phyloP scores from a whole-genome alignment of 805 yeast species.

The Candida corydali region DNA sequence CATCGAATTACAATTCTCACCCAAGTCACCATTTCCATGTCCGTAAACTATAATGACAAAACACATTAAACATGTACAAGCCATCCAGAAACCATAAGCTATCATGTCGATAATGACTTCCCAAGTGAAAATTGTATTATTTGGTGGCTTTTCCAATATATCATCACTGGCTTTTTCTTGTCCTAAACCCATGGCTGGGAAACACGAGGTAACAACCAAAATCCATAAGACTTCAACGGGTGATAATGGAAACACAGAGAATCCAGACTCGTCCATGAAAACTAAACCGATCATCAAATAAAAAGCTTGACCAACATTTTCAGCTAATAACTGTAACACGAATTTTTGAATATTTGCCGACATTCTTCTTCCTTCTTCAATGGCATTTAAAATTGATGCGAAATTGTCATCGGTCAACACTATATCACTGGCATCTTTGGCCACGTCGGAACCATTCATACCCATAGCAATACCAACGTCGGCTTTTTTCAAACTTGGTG shows the following conservation, averaged over 20 bases:
- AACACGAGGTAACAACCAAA: slow-evolving; percentile 72
- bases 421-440: slow-evolving; percentile 79
- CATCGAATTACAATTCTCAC: slow-evolving; percentile 29
- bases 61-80: slow-evolving; percentile 34
- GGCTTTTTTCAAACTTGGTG: slow-evolving; percentile 71
- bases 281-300: slow-evolving; percentile 47
- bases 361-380: slow-evolving; percentile 81
- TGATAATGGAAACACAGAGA: slow-evolving; percentile 33
- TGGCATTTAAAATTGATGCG: slow-evolving; percentile 72
- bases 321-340: slow-evolving; percentile 67
- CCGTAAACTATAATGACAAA: slow-evolving; percentile 36
- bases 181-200: slow-evolving; percentile 83
- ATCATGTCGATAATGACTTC: slow-evolving; percentile 40
- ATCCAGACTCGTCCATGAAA: slow-evolving; percentile 28
- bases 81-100: slow-evolving; percentile 41
- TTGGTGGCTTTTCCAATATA: slow-evolving; percentile 34
- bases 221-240: slow-evolving; percentile 82
- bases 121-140: slow-evolving; percentile 34
- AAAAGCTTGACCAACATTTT: slow-evolving; percentile 68
- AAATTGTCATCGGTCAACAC: slow-evolving; percentile 69
- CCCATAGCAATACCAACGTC: slow-evolving; percentile 89
- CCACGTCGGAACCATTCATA: slow-evolving; percentile 71
- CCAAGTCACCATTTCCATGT: slow-evolving; percentile 36
- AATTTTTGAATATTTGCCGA: slow-evolving; percentile 74
- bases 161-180: slow-evolving; percentile 39